A percentile compares a stretch with the other conserved stretches of the same genome.
phyloP scores from a whole-genome alignment of 164 flowering plant genomes.

The Aristolochia contorta region DNA sequence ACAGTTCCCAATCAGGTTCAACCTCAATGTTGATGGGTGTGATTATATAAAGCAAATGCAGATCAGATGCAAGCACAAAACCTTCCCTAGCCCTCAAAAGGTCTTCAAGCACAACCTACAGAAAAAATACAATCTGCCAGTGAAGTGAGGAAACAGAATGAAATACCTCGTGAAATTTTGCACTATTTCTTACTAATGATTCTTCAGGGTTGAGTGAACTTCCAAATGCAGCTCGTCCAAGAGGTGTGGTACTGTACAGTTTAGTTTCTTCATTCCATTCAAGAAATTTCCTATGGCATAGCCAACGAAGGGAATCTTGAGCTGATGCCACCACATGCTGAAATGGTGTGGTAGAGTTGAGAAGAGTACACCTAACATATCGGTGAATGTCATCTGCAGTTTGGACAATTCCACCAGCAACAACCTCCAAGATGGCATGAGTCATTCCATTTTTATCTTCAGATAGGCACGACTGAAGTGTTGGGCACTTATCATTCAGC shows the following conservation, averaged over 20 bases:
- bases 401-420: slow-evolving; percentile 95
- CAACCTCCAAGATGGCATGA: slow-evolving; percentile 97
- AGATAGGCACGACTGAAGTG: slow-evolving; percentile 83
- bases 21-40: slow-evolving; percentile 94
- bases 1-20: slow-evolving; percentile 96
- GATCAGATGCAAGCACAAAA: slow-evolving; percentile 92
- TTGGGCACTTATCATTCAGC: slow-evolving; percentile 73
- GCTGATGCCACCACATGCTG: slow-evolving; percentile 94
- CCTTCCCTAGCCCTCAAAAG: slow-evolving; percentile 95
- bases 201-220: slow-evolving; percentile 96
- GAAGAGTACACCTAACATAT: slow-evolving; percentile 93
- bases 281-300: slow-evolving; percentile 77
- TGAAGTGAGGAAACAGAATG: not conserved
- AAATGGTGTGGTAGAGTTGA: slow-evolving; percentile 93
- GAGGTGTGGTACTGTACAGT: slow-evolving; percentile 82
- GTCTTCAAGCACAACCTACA: slow-evolving; percentile 86
- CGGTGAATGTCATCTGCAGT: slow-evolving; percentile 88
- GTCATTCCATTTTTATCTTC: slow-evolving; percentile 98
- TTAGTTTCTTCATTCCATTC: slow-evolving; percentile 96
- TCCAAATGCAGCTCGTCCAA: slow-evolving; percentile 96
- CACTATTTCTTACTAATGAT: slow-evolving; percentile 56
- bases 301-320: slow-evolving; percentile 93
- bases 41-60: slow-evolving; percentile 88
- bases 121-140: not conserved
- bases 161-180: not conserved